A percentile compares a stretch with the other conserved stretches of the same genome.
These are phyloP conservation scores for Teunomyces lycoperdinae DNA, from an alignment of 805 yeast species.

Conservation along the genomic window DNA sequence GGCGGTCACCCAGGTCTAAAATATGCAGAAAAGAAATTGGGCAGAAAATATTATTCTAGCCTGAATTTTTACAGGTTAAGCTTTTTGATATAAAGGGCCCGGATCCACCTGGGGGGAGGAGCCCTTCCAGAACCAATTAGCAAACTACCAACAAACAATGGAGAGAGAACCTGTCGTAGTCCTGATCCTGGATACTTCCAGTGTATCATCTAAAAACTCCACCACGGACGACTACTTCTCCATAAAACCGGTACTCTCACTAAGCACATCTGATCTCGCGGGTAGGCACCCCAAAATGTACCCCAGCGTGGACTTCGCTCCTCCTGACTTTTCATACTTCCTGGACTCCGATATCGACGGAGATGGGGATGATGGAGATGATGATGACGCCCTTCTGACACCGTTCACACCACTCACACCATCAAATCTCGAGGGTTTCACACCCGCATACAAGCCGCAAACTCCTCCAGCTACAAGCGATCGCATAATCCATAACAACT, in stretches of 20 bases:
- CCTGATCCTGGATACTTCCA: constrained; percentile 2
- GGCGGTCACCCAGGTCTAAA: background rate
- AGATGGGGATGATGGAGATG: constrained; percentile 4
- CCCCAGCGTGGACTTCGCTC: constrained; percentile 1
- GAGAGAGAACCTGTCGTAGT: background rate
- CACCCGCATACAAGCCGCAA: background rate
- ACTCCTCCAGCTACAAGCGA: background rate
- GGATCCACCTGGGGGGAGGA: background rate
- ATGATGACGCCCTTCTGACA: background rate
- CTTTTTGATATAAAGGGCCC: constrained; percentile 2
- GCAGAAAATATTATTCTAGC: background rate
- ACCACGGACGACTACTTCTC: constrained; percentile 12
- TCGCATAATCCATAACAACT: constrained; percentile 6
- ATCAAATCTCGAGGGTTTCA: constrained; percentile 7
- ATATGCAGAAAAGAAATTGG: background rate
- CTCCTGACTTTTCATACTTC: background rate
- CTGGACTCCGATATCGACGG: background rate
- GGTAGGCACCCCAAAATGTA: background rate
- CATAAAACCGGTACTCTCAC: constrained; percentile 10
- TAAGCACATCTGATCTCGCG: constrained; percentile 5
- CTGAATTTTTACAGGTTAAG: background rate
- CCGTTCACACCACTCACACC: constrained; percentile 10
- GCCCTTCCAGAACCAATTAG: background rate
- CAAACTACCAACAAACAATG: background rate
- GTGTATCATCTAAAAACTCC: constrained; percentile 3